Base-by-base conservation (phyloP, 2,329 filamentous ascomycete genomes). In the Fusarium nygamai region DNA sequence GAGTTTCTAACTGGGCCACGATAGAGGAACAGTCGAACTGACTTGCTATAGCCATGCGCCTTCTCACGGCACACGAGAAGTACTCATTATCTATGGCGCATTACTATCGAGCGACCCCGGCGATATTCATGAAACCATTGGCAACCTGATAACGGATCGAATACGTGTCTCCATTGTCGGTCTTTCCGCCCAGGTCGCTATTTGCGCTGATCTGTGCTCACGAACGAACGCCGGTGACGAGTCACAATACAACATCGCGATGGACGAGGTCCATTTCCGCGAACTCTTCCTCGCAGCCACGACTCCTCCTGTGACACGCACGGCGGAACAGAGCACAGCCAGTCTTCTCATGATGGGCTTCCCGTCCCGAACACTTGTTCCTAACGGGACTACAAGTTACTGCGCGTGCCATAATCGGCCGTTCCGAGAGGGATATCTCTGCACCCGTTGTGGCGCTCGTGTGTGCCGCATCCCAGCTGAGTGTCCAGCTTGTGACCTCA, bases 271-370 rank as follows among this genome's bases (percentile, higher is more conserved):
- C 38, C 93, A 98, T 84, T 96, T 96, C 79, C 90, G 92, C 36
- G 95, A 98, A 78, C 88, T 98, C n/a, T 88, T 98, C 69, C 92
- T 98, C 81, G 92, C 91, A 24, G 91, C 93, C 54, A 98, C 96
- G 1, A 98, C 94, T 6, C 96, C 96, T 2, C 96, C 96, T 0
- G 92, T 95, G 24, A 94, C 95, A 19, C 90, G 93, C 62, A 90
- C 91, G 6, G 83, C 84, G 46, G 88, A 89, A 73, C 87, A 89
- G 77, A 87, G 86, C 69, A 87, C 87, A 14, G 88, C 90, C 3
- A 91, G 89, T 62, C 86, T 99, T 46, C 89, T 99, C 33, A 97
- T 97, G 93, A 99, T 99, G 96, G 96, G 96, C 9, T 99, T 99
- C 79, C 96, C 96, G 1, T 97, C 94, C 11, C 90, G 95, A 43